Evolutionary conservation across 192 early-diverging fungal genomes (phyloP).

Genomic region (Chytriomyces hyalinus): DNA sequence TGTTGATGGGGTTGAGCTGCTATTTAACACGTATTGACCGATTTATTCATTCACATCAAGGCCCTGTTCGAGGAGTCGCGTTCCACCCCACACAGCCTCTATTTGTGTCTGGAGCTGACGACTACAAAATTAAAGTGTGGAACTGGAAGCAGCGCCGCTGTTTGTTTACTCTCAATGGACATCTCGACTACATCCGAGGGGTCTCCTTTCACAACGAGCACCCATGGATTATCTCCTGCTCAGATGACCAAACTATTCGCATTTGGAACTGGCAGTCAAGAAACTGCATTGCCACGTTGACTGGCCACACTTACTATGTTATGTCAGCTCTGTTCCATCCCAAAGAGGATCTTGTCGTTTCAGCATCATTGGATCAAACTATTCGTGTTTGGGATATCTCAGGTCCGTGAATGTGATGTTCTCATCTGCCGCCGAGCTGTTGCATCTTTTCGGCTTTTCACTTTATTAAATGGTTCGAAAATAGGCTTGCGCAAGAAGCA

Average conservation of each 20-base stretch:
- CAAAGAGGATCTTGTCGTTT: slow-evolving; percentile 95
- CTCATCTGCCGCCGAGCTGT: background rate
- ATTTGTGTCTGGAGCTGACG: slow-evolving; percentile 98
- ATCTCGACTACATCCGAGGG: slow-evolving; percentile 97
- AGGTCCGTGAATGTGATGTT: slow-evolving; percentile 50
- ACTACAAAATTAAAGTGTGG: slow-evolving; percentile 99
- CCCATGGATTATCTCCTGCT: slow-evolving; percentile 96
- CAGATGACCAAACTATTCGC: slow-evolving; percentile 98
- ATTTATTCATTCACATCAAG: slow-evolving; percentile 49
- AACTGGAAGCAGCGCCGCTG: slow-evolving; percentile 97
- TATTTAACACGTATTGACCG: background rate
- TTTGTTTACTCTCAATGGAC: slow-evolving; percentile 94
- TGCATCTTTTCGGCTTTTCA: background rate
- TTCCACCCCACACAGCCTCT: slow-evolving; percentile 96
- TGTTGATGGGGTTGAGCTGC: background rate
- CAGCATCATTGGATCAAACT: slow-evolving; percentile 94
- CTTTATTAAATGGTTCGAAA: background rate
- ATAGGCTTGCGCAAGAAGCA: slow-evolving; percentile 83
- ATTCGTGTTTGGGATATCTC: slow-evolving; percentile 99
- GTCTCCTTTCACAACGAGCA: slow-evolving; percentile 97
- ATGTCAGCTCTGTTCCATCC: slow-evolving; percentile 99
- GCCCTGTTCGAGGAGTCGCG: slow-evolving; percentile 93
- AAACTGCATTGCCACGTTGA: slow-evolving; percentile 95
- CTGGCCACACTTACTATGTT: slow-evolving; percentile 98
- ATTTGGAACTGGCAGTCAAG: slow-evolving; percentile 99